A percentile compares a stretch with the other conserved stretches of the same genome.
phyloP scores from a whole-genome alignment of 106 monocot species.

The Allium cepa region DNA sequence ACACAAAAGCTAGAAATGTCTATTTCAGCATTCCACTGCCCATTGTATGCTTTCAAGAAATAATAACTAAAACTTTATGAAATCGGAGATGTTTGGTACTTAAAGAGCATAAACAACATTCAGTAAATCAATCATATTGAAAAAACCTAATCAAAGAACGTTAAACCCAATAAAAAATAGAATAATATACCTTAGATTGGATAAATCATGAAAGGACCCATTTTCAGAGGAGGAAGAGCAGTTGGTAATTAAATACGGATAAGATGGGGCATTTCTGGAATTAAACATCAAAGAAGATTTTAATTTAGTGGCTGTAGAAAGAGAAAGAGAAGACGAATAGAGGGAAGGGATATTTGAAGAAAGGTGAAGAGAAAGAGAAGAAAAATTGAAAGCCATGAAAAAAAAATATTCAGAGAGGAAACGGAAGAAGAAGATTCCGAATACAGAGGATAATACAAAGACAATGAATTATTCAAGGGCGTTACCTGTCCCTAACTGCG shows the following conservation, averaged over 20 bases:
- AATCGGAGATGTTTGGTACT: not conserved
- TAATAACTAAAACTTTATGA: not conserved
- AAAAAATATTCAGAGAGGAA: not conserved
- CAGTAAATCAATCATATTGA: not conserved
- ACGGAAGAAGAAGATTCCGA: no score
- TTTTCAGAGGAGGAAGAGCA: not conserved
- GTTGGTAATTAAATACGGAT: not conserved
- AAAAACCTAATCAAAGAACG: not conserved
- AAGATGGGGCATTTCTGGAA: not conserved
- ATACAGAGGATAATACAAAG: no score
- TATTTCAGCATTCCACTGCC: no score
- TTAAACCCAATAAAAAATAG: not conserved
- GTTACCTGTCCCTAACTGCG: no score
- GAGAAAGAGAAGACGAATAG: not conserved
- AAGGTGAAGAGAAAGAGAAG: not conserved
- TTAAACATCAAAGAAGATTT: slow-evolving; percentile 5
- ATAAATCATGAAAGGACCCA: not conserved
- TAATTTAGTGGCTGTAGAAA: not conserved
- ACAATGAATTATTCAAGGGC: no score
- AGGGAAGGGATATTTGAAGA: not conserved
- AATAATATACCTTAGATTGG: not conserved
- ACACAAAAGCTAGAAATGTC: no score
- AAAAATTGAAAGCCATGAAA: not conserved
- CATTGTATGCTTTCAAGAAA: not conserved
- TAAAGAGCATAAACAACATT: not conserved